Percentiles rank a stretch among this genome's conserved stretches.
phyloP scores from a whole-genome alignment of 2,329 filamentous ascomycete species.

The Xylariales sp. region DNA sequence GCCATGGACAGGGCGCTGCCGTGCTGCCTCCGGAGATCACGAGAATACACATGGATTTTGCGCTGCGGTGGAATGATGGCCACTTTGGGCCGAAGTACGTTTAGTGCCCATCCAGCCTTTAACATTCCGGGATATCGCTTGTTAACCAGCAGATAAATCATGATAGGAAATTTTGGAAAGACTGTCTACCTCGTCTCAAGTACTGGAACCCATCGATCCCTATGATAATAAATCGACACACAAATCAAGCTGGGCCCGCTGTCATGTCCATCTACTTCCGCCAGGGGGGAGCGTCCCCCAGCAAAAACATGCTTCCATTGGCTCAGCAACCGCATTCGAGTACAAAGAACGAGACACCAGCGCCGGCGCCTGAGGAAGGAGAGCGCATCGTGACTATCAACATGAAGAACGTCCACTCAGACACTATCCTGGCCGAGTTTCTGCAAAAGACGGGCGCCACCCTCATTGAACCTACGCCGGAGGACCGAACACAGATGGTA shows the following conservation, averaged over 20 bases:
- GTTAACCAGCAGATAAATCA: too few species aligned
- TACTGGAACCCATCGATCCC: conserved; percentile 85
- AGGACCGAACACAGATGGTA: conserved; percentile 56
- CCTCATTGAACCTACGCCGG: conserved; percentile 49
- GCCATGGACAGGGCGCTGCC: conserved; percentile 78
- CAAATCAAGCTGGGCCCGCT: conserved; percentile 50
- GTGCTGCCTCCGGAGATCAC: conserved; percentile 73
- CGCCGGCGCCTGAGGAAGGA: conserved; percentile 40
- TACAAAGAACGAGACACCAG: conserved; percentile 40
- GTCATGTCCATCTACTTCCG: conserved; percentile 63
- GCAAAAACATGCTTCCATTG: conserved; percentile 18
- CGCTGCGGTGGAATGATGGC: conserved; percentile 54
- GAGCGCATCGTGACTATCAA: conserved; percentile 53
- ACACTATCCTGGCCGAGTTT: conserved; percentile 60
- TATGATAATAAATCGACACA: conserved; percentile 74
- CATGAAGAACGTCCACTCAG: conserved; percentile 59
- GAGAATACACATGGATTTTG: conserved; percentile 72
- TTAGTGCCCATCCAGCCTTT: too few species aligned
- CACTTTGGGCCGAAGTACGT: conserved; percentile 70
- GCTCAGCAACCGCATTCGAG: conserved; percentile 43
- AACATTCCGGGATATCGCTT: too few species aligned
- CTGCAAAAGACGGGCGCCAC: conserved; percentile 58
- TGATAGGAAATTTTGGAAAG: conserved; percentile 80
- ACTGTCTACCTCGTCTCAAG: conserved; percentile 81
- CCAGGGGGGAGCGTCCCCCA: conserved; percentile 23